These are phyloP conservation scores for Didymella segeticola DNA, from an alignment of 2,329 filamentous ascomycete species.

Conservation along the genomic window DNA sequence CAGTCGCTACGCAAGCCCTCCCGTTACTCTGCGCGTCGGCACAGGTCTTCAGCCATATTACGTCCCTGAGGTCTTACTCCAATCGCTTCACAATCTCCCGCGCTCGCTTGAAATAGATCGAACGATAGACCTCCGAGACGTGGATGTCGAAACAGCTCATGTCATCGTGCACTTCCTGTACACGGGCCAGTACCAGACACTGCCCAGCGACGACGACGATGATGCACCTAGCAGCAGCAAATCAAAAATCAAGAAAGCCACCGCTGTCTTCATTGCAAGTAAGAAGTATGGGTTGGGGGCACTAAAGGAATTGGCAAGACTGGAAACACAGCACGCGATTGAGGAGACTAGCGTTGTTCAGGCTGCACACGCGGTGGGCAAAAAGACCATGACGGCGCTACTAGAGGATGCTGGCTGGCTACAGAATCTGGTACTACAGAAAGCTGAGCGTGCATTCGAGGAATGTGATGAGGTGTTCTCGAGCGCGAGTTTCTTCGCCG, in stretches of 20 bases:
- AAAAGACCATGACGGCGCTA: neutral
- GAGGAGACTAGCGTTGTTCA: neutral
- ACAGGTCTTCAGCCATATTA: neutral
- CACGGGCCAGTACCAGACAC: constrained; percentile 34
- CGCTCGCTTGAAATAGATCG: neutral
- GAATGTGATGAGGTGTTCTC: neutral
- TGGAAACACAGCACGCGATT: neutral
- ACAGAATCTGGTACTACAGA: constrained; percentile 1
- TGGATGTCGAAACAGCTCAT: constrained; percentile 27
- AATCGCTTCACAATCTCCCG: neutral
- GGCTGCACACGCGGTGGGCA: neutral
- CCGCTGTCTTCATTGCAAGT: neutral
- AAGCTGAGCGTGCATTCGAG: neutral
- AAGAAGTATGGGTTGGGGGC: neutral
- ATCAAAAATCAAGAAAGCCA: neutral
- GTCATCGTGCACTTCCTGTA: constrained; percentile 33
- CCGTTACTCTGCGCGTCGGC: neutral
- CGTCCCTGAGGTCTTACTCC: neutral
- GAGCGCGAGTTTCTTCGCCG: neutral
- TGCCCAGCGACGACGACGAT: too few relatives aligned
- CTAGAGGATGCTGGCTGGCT: constrained; percentile 1
- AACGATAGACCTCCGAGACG: constrained; percentile 1
- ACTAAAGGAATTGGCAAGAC: neutral
- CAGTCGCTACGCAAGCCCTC: constrained; percentile 1
- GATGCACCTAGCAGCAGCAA: too few relatives aligned